Percentiles rank a stretch among this genome's conserved stretches.
Evolutionary conservation across 495 filamentous ascomycete genomes (phyloP).

Genomic region (Neurospora africana): DNA sequence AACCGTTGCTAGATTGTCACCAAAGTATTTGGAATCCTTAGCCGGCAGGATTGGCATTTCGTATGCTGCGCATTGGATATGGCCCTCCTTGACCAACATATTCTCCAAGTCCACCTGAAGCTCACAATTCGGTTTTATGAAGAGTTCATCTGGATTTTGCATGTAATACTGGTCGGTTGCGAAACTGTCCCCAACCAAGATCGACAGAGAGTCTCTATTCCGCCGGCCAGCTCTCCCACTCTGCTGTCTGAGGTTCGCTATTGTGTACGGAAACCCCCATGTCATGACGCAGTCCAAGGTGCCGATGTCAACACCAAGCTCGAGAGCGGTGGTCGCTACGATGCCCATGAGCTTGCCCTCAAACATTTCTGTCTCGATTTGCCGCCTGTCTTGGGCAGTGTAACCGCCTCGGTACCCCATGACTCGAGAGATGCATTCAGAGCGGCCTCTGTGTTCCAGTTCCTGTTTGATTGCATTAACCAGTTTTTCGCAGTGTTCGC

Average conservation of each 20-base stretch:
- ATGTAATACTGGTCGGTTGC: constrained; percentile 95
- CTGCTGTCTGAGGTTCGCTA: constrained; percentile 89
- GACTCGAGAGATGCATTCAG: constrained; percentile 64
- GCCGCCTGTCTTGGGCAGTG: constrained; percentile 81
- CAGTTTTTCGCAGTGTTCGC: constrained; percentile 80
- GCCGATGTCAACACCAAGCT: constrained; percentile 92
- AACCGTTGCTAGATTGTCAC: constrained; percentile 59
- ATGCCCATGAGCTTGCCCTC: constrained; percentile 89
- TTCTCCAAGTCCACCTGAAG: constrained; percentile 86
- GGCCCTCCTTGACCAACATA: constrained; percentile 82
- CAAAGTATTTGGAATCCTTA: constrained; percentile 73
- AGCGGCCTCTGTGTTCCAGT: constrained; percentile 56
- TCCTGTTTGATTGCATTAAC: constrained; percentile 72
- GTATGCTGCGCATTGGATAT: constrained; percentile 90
- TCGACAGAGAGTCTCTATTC: constrained; percentile 87
- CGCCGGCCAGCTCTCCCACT: constrained; percentile 85
- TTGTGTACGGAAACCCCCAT: constrained; percentile 88
- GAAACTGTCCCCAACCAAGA: constrained; percentile 85
- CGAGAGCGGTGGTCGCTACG: constrained; percentile 84
- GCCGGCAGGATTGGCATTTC: constrained; percentile 81
- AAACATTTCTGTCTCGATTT: constrained; percentile 95
- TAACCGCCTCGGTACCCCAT: constrained; percentile 98
- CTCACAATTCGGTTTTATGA: constrained; percentile 80
- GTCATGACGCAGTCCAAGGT: constrained; percentile 91
- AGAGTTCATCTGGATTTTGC: constrained; percentile 94